Conservation (phyloP, 306 rosid species). For the Prunus dulcis region DNA sequence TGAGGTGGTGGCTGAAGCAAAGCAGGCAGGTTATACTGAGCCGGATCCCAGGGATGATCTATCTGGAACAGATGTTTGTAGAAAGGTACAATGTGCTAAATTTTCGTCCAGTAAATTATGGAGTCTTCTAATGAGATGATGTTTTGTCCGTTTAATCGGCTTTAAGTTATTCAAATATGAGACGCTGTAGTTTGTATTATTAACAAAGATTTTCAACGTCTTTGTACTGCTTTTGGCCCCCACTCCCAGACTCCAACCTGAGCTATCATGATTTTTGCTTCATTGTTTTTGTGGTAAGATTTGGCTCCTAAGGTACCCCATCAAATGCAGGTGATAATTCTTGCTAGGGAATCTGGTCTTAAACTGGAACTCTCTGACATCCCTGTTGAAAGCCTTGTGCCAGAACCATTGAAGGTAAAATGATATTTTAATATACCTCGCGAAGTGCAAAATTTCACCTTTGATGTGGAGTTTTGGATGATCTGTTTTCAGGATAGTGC, state of each 20-base stretch:
- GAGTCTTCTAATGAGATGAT: neutral
- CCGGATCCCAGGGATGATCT: slow-evolving; percentile 98
- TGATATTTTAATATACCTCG: slow-evolving; percentile 8
- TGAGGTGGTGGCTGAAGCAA: slow-evolving; percentile 91
- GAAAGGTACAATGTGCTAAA: slow-evolving; percentile 58
- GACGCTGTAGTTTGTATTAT: slow-evolving; percentile 1
- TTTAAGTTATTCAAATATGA: neutral
- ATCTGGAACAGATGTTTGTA: slow-evolving; percentile 94
- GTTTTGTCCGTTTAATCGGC: neutral
- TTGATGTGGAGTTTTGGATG: slow-evolving; percentile 24
- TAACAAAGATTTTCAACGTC: neutral
- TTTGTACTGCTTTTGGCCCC: neutral
- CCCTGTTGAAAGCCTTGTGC: slow-evolving; percentile 91
- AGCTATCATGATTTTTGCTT: neutral
- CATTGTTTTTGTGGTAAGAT: neutral
- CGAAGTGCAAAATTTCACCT: slow-evolving; percentile 13
- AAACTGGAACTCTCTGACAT: slow-evolving; percentile 84
- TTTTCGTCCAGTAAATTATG: neutral
- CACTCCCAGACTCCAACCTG: neutral
- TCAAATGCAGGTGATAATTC: slow-evolving; percentile 79
- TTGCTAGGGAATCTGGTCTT: slow-evolving; percentile 95
- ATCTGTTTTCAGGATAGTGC: slow-evolving; percentile 57
- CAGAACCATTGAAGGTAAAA: slow-evolving; percentile 81
- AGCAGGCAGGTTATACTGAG: slow-evolving; percentile 93
- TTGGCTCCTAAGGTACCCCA: neutral